Conservation (phyloP, 2,329 filamentous ascomycete species). For the Fusarium miscanthi region DNA sequence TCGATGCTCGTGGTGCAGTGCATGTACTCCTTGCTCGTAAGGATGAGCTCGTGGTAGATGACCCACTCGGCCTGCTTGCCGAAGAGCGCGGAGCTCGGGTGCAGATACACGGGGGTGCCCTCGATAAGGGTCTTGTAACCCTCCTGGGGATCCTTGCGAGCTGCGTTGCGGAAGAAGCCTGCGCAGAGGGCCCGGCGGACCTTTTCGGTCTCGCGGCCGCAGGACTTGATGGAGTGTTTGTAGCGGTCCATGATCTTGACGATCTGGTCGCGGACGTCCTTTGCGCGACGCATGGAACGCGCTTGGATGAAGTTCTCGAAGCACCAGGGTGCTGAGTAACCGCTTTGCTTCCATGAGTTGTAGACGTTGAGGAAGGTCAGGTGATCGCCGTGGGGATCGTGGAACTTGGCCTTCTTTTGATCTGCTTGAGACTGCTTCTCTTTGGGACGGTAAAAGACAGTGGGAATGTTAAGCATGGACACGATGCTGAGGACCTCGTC, state of each 20-base stretch:
- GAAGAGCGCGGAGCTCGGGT: constrained; percentile 90
- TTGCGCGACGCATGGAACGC: constrained; percentile 85
- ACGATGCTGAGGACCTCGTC: constrained; percentile 96
- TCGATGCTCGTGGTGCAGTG: constrained; percentile 93
- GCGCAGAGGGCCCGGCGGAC: constrained; percentile 90
- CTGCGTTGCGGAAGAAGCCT: constrained; percentile 95
- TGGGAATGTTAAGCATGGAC: constrained; percentile 88
- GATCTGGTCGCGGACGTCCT: constrained; percentile 92
- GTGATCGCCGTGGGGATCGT: constrained; percentile 94
- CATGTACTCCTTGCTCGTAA: constrained; percentile 99
- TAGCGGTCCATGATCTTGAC: constrained; percentile 95
- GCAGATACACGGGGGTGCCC: constrained; percentile 93
- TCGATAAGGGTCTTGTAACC: constrained; percentile 98
- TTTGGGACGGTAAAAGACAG: constrained; percentile 93
- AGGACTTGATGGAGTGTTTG: constrained; percentile 82
- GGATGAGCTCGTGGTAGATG: constrained; percentile 88
- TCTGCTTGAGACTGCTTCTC: constrained; percentile 97
- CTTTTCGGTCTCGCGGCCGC: constrained; percentile 86
- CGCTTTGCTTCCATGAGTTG: constrained; percentile 92
- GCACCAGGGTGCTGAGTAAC: constrained; percentile 89
- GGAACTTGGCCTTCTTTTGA: constrained; percentile 97
- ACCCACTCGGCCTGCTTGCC: constrained; percentile 97
- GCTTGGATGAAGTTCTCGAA: constrained; percentile 98
- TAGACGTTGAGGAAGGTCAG: constrained; percentile 96
- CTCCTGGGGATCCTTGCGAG: constrained; percentile 94